Evolutionary conservation across 768 basidiomycete species (phyloP).

Genomic region (Boletus coccyginus): DNA sequence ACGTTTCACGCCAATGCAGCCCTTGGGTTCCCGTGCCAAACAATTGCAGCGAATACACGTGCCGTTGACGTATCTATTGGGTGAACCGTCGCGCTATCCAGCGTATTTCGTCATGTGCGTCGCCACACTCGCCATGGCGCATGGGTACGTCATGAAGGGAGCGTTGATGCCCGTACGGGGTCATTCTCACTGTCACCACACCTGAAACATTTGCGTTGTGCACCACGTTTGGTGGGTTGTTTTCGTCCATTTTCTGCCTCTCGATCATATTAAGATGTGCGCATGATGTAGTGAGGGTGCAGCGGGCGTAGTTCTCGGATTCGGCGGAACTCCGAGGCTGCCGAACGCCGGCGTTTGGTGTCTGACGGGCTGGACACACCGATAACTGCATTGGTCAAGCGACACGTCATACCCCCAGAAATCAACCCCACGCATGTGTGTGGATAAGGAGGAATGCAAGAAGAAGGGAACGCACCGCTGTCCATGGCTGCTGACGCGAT

Average conservation of each 20-base stretch:
- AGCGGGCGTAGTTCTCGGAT: conserved; percentile 28
- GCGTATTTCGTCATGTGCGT: neutral
- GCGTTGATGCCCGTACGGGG: neutral
- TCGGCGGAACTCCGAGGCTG: conserved; percentile 16
- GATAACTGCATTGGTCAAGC: conserved; percentile 9
- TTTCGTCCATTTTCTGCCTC: neutral
- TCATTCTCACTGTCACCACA: neutral
- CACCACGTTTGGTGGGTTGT: conserved; percentile 9
- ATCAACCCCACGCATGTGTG: neutral
- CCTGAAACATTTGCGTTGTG: conserved; percentile 3
- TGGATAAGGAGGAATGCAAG: neutral
- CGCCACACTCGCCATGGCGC: neutral
- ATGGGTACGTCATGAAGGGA: conserved; percentile 12
- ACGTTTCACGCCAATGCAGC: conserved; percentile 14
- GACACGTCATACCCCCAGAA: neutral
- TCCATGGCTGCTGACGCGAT: conserved; percentile 21
- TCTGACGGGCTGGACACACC: conserved; percentile 9
- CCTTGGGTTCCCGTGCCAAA: conserved; percentile 8
- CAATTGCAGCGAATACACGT: conserved; percentile 16
- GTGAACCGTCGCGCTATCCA: conserved; percentile 4
- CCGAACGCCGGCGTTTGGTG: conserved; percentile 6
- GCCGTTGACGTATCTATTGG: conserved; percentile 5
- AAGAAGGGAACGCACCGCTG: conserved; percentile 3
- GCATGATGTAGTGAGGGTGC: conserved; percentile 9
- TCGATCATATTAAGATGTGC: neutral